Evolutionary conservation across 768 basidiomycete species (phyloP), one percentile per base, ranked within the genome.

Genomic region (Dioszegia crocea): DNA sequence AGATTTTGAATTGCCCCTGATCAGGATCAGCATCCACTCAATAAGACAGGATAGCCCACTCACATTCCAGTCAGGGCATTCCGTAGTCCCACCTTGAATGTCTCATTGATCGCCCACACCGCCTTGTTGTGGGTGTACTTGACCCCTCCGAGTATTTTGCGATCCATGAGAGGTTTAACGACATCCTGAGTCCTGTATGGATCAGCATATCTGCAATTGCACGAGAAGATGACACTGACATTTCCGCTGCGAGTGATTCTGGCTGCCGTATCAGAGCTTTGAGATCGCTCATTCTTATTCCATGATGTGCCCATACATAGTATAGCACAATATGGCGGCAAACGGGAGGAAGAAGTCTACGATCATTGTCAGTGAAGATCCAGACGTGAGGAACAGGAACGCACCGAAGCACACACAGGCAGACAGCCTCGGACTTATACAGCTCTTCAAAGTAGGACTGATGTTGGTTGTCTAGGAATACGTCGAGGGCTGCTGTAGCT

Each of bases 1-100:
- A 0, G 71, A 65, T 45, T 68, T 70, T 11, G 71, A 71, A 6
- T 58, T 59, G 24, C 74, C 74, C 39, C 73, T 74, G 50, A 43
- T 44, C 1, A 16, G 16, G 21, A 19, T 31, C 26, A 43, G 39
- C 23, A 14, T 8, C 12, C 3, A 14, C 21, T 39, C 4, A 21
- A 2, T 44, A 33, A 44, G 19, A 1, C 43, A 19, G 19, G 29
- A 21, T 56, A 6, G 41, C 38, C n/a, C n/a, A 64, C 75, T 59
- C 40, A 74, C 73, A 70, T 57, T 30, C 74, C 74, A 0, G 73
- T 73, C 50, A 76, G 40, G 27, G 70, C 74, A 27, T 73, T 75
- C 44, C 75, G 46, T n/a, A 76, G 48, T 4, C 73, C 71, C 30
- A 48, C 30, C 51, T 70, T 68, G 61, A 73, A 76, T 1, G 63